phyloP scores from a whole-genome alignment of 495 filamentous ascomycete species.

The Xylaria palmicola region DNA sequence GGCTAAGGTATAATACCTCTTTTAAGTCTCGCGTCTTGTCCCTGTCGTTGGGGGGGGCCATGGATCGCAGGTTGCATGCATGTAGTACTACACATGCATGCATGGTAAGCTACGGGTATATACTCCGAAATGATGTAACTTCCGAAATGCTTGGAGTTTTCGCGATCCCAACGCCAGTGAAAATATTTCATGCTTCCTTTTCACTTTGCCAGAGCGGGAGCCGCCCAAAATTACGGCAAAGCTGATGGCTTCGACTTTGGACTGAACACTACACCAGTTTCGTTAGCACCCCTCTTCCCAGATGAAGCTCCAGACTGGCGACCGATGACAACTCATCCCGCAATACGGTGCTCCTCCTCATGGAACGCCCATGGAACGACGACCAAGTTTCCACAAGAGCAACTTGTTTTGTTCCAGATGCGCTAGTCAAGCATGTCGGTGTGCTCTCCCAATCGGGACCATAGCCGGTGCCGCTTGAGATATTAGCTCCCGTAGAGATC shows the following conservation, averaged over 20 bases:
- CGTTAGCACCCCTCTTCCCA: too few species aligned
- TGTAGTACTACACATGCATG: background rate
- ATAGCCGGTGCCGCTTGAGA: background rate
- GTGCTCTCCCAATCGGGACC: background rate
- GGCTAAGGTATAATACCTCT: too few species aligned
- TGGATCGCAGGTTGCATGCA: background rate
- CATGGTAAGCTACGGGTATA: conserved; percentile 9
- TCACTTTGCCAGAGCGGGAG: too few species aligned
- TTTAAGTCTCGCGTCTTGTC: background rate
- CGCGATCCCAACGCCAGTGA: background rate
- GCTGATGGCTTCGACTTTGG: too few species aligned
- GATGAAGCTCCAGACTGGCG: too few species aligned
- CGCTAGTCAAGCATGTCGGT: background rate
- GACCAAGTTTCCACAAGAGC: background rate
- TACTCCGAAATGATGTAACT: conserved; percentile 5
- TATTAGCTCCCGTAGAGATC: background rate
- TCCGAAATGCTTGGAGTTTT: background rate
- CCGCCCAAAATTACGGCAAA: too few species aligned
- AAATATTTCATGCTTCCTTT: background rate
- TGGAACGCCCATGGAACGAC: too few species aligned
- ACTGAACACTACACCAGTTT: too few species aligned
- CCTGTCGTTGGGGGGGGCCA: background rate
- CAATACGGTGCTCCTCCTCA: too few species aligned
- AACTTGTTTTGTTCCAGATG: background rate
- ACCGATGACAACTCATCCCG: too few species aligned